These are phyloP conservation scores for Pseudopithomyces chartarum DNA, from an alignment of 2,329 filamentous ascomycete species.

Conservation along the genomic window DNA sequence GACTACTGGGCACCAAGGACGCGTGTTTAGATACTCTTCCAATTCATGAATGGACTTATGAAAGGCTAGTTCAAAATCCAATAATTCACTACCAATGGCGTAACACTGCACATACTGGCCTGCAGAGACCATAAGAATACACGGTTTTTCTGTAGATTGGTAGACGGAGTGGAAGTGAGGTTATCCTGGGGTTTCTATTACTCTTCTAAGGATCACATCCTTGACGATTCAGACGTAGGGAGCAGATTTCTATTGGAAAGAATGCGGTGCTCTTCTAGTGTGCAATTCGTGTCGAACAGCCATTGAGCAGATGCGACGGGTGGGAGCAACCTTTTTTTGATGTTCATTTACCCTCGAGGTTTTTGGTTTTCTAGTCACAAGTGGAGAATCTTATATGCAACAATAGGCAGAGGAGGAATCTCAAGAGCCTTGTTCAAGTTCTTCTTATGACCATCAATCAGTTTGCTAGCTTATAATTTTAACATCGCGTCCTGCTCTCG, in stretches of 20 bases:
- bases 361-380: too few species aligned
- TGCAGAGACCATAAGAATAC: constrained; percentile 34
- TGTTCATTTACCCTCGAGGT: too few species aligned
- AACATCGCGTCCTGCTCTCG: too few species aligned
- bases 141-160: neutral
- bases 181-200: neutral
- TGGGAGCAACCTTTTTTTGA: neutral
- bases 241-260: neutral
- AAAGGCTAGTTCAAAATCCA: constrained; percentile 13
- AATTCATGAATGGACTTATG: constrained; percentile 8
- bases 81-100: constrained; percentile 27
- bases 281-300: neutral
- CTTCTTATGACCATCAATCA: too few species aligned
- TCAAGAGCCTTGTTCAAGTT: too few species aligned
- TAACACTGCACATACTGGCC: constrained; percentile 38
- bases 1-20: neutral
- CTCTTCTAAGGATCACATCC: neutral
- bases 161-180: neutral
- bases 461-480: too few species aligned
- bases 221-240: neutral
- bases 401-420: too few species aligned
- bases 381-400: too few species aligned
- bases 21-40: constrained; percentile 8
- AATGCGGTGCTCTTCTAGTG: neutral
- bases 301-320: neutral